A percentile compares a stretch with the other conserved stretches of the same genome.
Evolutionary conservation across 2,329 filamentous ascomycete species (phyloP).

Genomic region (Tolypocladium pustulatum): DNA sequence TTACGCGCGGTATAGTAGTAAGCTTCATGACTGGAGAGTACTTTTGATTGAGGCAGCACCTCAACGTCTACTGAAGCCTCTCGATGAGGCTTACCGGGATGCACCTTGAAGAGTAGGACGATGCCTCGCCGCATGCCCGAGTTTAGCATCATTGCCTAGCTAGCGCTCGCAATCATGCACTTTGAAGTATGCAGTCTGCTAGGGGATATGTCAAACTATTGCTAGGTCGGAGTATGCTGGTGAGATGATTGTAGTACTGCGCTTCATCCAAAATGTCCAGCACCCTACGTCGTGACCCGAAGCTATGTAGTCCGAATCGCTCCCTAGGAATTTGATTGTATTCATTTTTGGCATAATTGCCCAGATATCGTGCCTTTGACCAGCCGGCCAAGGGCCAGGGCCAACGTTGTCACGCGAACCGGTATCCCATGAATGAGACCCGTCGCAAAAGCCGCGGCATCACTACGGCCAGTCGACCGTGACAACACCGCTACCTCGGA

Average conservation of each 20-base stretch:
- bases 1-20: neutral
- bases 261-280: too few relatives aligned
- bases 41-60: too few relatives aligned
- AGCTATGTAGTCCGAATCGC: neutral
- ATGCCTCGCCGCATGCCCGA: neutral
- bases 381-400: neutral
- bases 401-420: neutral
- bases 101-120: neutral
- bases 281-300: too few relatives aligned
- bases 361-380: neutral
- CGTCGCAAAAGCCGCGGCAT: neutral
- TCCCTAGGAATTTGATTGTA: too few relatives aligned
- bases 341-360: too few relatives aligned
- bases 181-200: too few relatives aligned
- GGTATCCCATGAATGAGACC: neutral
- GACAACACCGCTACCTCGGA: neutral
- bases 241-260: too few relatives aligned
- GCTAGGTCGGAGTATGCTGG: too few relatives aligned
- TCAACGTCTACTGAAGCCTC: neutral
- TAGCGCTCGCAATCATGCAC: too few relatives aligned
- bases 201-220: too few relatives aligned
- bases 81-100: neutral
- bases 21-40: neutral
- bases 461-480: neutral
- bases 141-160: neutral